phyloP scores from a whole-genome alignment of 352 stramenopile genomes.

The Pythium grandisporangium region DNA sequence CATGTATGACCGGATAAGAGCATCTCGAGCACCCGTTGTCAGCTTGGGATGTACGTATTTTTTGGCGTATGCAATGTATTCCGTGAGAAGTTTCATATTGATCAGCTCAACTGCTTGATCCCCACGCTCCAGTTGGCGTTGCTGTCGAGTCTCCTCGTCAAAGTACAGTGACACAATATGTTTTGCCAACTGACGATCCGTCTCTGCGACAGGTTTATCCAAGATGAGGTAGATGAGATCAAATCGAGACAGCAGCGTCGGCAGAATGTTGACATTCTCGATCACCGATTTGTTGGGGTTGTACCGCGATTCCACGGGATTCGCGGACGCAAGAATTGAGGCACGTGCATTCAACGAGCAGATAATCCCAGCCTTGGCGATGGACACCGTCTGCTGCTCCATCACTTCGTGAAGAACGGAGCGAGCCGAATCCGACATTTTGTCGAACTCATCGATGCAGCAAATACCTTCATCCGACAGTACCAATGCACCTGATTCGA shows the following conservation, averaged over 20 bases:
- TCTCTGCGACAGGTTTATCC: slow-evolving; percentile 92
- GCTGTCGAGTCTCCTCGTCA: slow-evolving; percentile 59
- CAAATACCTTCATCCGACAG: slow-evolving; percentile 97
- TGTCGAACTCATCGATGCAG: slow-evolving; percentile 99
- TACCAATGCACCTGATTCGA: slow-evolving; percentile 96
- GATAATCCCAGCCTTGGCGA: slow-evolving; percentile 98
- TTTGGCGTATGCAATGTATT: slow-evolving; percentile 97
- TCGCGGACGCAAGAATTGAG: slow-evolving; percentile 98
- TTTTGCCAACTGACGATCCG: slow-evolving; percentile 92
- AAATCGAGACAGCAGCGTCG: slow-evolving; percentile 97
- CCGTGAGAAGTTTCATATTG: slow-evolving; percentile 77
- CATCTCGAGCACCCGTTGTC: slow-evolving; percentile 81
- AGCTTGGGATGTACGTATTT: slow-evolving; percentile 89
- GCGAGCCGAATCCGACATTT: slow-evolving; percentile 97
- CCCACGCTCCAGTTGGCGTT: slow-evolving; percentile 17
- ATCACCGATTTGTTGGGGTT: slow-evolving; percentile 97
- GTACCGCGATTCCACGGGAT: slow-evolving; percentile 98
- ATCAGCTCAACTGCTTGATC: slow-evolving; percentile 44
- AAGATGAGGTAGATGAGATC: slow-evolving; percentile 99
- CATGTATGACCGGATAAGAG: slow-evolving; percentile 93
- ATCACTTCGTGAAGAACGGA: slow-evolving; percentile 99
- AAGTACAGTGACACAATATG: slow-evolving; percentile 98
- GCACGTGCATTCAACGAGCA: slow-evolving; percentile 96
- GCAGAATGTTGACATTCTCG: slow-evolving; percentile 98
- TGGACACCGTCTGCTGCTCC: slow-evolving; percentile 98